A percentile compares a stretch with the other conserved stretches of the same genome.
phyloP scores from a whole-genome alignment of 75 land plant genomes.

The Picea sitchensis region DNA sequence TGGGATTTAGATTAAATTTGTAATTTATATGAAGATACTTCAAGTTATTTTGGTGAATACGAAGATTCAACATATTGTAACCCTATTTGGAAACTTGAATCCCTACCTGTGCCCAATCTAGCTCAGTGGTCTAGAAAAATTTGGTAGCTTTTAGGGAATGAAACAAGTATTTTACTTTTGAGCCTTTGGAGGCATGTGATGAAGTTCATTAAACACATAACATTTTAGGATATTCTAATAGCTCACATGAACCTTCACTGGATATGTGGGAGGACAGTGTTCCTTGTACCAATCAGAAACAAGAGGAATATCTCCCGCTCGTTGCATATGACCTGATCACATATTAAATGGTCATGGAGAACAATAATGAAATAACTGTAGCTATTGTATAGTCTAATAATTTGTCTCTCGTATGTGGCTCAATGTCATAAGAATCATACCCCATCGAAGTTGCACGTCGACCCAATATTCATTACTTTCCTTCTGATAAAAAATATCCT shows the following conservation, averaged over 20 bases:
- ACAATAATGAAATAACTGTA: constrained; percentile 91
- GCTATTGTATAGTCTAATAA: constrained; percentile 60
- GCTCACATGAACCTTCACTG: constrained; percentile 98
- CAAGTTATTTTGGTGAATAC: constrained; percentile 61
- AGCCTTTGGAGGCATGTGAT: constrained; percentile 97
- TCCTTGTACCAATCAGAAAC: constrained; percentile 99
- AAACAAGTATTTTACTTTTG: constrained; percentile 98
- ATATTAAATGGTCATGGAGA: constrained; percentile 97
- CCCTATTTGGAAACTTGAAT: constrained; percentile 98
- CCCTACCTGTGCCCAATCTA: constrained; percentile 99
- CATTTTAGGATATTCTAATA: constrained; percentile 96
- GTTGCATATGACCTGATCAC: constrained; percentile 34
- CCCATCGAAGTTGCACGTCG: too few relatives aligned
- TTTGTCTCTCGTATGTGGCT: too few relatives aligned
- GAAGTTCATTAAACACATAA: constrained; percentile 93
- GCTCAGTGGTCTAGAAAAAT: constrained; percentile 94
- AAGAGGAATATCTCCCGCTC: constrained; percentile 96
- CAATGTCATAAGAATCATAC: too few relatives aligned
- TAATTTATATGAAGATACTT: constrained; percentile 86
- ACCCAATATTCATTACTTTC: too few relatives aligned
- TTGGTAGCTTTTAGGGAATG: constrained; percentile 91
- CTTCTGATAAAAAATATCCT: too few relatives aligned
- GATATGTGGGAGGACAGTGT: constrained; percentile 99
- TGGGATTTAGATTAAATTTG: constrained; percentile 96
- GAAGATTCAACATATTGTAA: constrained; percentile 95